Conservation (phyloP, 129 eudicot genomes). For the Calendula officinalis region DNA sequence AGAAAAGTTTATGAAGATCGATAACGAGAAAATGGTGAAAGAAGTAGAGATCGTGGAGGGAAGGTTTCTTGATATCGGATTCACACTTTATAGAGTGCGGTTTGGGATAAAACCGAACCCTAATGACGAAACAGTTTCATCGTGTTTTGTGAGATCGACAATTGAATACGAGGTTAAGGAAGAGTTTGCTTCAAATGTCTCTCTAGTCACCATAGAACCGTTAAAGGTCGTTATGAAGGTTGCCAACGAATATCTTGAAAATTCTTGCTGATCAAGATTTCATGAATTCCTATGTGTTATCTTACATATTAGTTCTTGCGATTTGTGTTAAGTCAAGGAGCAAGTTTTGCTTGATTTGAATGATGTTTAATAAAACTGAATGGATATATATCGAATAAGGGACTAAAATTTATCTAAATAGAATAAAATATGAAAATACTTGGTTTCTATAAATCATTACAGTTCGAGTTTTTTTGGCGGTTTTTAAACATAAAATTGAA, state of each 20-base stretch:
- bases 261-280: conserved; percentile 1
- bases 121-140: conserved; percentile 1
- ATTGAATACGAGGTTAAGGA: conserved; percentile 26
- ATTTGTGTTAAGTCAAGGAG: too few species aligned
- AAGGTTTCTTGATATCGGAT: conserved; percentile 28
- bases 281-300: background rate
- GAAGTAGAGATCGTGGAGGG: conserved; percentile 31
- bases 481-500: too few species aligned
- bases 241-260: conserved; percentile 24
- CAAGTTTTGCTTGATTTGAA: too few species aligned
- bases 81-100: conserved; percentile 24
- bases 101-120: conserved; percentile 19
- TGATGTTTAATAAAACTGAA: too few species aligned
- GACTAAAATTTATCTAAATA: too few species aligned
- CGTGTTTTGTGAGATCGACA: conserved; percentile 18
- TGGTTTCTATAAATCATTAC: too few species aligned
- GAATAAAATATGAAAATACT: too few species aligned
- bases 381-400: too few species aligned
- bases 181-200: conserved; percentile 20
- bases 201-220: conserved; percentile 16
- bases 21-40: conserved; percentile 21
- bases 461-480: too few species aligned
- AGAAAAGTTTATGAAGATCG: conserved; percentile 20
- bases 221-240: conserved; percentile 18
- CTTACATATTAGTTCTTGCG: too few species aligned